Evolutionary conservation across 495 filamentous ascomycete genomes (phyloP), one percentile per base, ranked within the genome.

Genomic region (Cryomyces minteri): DNA sequence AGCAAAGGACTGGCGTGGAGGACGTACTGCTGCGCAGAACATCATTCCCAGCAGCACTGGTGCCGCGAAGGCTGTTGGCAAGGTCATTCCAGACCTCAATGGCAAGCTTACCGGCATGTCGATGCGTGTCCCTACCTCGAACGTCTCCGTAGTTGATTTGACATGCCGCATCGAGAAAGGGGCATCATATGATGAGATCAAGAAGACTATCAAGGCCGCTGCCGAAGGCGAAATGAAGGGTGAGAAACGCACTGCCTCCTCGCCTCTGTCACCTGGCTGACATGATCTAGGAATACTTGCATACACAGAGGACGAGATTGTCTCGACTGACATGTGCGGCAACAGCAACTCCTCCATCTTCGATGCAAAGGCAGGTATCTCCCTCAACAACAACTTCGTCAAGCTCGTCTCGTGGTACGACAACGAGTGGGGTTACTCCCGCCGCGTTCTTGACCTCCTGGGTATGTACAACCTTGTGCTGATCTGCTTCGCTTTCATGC

Each of bases 71-170:
- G 90, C 90, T 62, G 90, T 98, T 70, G 90, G 90, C 70, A 98
- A 98, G 78, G 90, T 98, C 68, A 96, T 98, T 52, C 90, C 90
- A 46, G 66, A 73, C 47, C 75, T 98, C 49, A 96, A 98, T 70
- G 90, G 90, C 76, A 98, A 98, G 81, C 85, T 98, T 53, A 98
- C 90, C 54, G 90, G 90, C 68, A 94, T 98, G 90, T 71, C 92
- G 57, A 87, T 98, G 82, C 90, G 90, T 80, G 88, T 98, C 40
- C 90, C 90, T 45, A 96, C 90, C 59, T 68, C 85, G 73, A 96
- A 98, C 73, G 90, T 98, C 65, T 98, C 90, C 51, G 90, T 98
- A 63, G 92, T 98, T 58, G 90, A 98, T 72, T 70, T 98, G 60
- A 98, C 90, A 55, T 74, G 69, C 79, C 88, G 88, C 58, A 69